Conservation (phyloP, 2,329 filamentous ascomycete genomes). For the Knufia petricola region DNA sequence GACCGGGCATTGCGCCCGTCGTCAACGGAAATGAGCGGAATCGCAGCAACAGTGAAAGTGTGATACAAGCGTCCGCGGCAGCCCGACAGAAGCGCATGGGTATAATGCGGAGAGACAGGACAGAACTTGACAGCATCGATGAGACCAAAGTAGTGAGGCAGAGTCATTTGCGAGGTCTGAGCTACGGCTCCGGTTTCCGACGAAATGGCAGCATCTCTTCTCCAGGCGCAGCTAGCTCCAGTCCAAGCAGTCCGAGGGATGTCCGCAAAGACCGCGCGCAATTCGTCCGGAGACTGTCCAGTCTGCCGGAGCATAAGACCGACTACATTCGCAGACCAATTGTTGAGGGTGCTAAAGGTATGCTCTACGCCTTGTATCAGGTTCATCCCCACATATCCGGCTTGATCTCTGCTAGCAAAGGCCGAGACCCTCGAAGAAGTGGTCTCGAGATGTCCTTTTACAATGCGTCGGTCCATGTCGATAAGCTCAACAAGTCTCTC, state of each 20-base stretch:
- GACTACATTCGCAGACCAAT: conserved; percentile 40
- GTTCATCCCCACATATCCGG: conserved; percentile 39
- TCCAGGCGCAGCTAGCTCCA: conserved; percentile 30
- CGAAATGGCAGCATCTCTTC: conserved; percentile 26
- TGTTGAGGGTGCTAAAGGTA: conserved; percentile 47
- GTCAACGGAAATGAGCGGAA: conserved; percentile 54
- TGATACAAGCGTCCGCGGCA: conserved; percentile 38
- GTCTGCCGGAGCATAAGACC: conserved; percentile 47
- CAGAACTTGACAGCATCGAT: conserved; percentile 44
- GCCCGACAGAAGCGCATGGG: conserved; percentile 51
- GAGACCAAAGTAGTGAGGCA: conserved; percentile 43
- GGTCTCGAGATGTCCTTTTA: conserved; percentile 48
- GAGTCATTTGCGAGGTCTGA: conserved; percentile 48
- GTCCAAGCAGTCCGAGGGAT: conserved; percentile 36
- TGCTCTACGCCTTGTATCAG: conserved; percentile 47
- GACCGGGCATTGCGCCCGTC: conserved; percentile 61
- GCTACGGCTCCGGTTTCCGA: conserved; percentile 45
- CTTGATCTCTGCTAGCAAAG: conserved; percentile 39
- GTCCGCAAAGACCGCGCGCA: conserved; percentile 33
- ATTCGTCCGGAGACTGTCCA: conserved; percentile 45
- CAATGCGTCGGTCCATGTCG: conserved; percentile 46
- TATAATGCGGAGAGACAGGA: conserved; percentile 48
- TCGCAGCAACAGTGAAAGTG: conserved; percentile 53
- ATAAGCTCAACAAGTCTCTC: conserved; percentile 47
- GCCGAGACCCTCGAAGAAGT: conserved; percentile 37